These are phyloP conservation scores for Eucalyptus brandiana DNA, from an alignment of 345 rosid genomes.

Conservation along the genomic window DNA sequence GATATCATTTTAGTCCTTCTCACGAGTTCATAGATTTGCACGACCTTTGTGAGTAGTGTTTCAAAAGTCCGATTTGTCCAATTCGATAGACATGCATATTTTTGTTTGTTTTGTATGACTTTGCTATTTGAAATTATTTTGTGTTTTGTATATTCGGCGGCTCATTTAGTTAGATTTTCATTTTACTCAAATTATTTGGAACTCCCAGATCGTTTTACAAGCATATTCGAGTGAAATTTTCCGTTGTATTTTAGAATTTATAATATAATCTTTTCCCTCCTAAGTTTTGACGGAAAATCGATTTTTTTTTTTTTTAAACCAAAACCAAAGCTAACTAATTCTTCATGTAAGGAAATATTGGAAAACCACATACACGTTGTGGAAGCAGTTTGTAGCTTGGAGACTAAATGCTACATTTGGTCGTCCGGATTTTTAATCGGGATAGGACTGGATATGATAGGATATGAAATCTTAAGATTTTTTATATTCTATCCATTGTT, in stretches of 20 bases:
- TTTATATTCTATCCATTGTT: too few relatives aligned
- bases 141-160: background rate
- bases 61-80: background rate
- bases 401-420: too few relatives aligned
- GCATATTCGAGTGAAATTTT: background rate
- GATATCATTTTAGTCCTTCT: background rate
- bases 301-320: too few relatives aligned
- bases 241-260: background rate
- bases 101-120: background rate
- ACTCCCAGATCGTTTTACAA: background rate
- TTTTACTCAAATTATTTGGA: too few relatives aligned
- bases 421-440: too few relatives aligned
- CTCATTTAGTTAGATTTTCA: background rate
- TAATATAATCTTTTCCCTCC: background rate
- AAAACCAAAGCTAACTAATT: background rate
- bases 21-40: background rate
- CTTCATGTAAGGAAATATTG: background rate
- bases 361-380: background rate
- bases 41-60: background rate
- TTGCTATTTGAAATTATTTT: rapidly evolving
- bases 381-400: background rate
- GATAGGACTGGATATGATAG: too few relatives aligned
- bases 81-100: background rate
- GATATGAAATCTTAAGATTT: too few relatives aligned
- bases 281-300: background rate